These are phyloP conservation scores for Calonectria pseudoreteaudii DNA, from an alignment of 2,329 filamentous ascomycete species.

Conservation along the genomic window DNA sequence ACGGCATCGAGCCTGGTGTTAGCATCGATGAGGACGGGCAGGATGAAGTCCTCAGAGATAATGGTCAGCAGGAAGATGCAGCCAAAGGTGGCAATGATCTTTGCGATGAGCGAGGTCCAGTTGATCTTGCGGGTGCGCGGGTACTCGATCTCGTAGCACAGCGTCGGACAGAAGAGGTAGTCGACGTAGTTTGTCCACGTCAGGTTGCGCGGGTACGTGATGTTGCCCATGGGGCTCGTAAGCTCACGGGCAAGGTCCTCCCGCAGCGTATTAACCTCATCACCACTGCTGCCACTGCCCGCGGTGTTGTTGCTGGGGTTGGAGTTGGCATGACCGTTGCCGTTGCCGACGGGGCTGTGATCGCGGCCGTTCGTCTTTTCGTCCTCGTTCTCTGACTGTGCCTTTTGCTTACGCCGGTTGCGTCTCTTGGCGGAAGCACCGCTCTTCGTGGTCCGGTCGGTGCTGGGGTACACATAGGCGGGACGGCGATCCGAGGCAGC, in stretches of 20 bases:
- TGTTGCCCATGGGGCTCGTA: constrained; percentile 87
- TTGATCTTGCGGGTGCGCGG: constrained; percentile 81
- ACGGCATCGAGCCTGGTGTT: constrained; percentile 61
- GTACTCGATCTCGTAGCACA: constrained; percentile 98
- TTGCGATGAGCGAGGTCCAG: constrained; percentile 85
- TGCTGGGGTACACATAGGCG: constrained; percentile 80
- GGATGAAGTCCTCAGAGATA: constrained; percentile 93
- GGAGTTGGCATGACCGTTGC: constrained; percentile 41
- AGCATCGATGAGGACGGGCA: constrained; percentile 86
- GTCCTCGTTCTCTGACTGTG: constrained; percentile 1
- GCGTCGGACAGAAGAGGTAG: constrained; percentile 90
- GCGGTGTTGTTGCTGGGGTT: constrained; percentile 20
- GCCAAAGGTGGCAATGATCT: constrained; percentile 90
- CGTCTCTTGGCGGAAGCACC: constrained; percentile 38
- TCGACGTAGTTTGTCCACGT: constrained; percentile 86
- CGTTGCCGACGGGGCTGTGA: constrained; percentile 35
- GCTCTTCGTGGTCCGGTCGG: constrained; percentile 54
- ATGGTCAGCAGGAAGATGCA: constrained; percentile 96
- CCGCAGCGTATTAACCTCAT: constrained; percentile 76
- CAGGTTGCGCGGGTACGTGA: constrained; percentile 91
- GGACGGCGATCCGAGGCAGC: constrained; percentile 70
- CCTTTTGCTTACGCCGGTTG: constrained; percentile 25
- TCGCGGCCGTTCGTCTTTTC: constrained; percentile 4
- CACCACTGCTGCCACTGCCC: constrained; percentile 41
- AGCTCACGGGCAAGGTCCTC: constrained; percentile 91